Evolutionary conservation across 1,284 basidiomycete species (phyloP).

Genomic region (Leccinum pseudoinsigne): DNA sequence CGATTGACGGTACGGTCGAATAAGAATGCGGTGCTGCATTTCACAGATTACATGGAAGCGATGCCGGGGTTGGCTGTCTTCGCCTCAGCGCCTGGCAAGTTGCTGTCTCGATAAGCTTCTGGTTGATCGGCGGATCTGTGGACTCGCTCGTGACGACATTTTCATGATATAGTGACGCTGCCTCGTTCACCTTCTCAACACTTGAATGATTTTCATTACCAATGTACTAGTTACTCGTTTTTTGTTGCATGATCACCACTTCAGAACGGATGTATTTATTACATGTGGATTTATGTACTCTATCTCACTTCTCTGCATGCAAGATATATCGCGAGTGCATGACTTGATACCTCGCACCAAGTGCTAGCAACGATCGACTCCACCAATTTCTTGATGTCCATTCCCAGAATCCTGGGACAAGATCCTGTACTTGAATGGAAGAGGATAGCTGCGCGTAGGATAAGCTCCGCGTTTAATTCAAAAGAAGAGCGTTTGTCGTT

Average conservation of each 20-base stretch:
- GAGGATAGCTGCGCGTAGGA: constrained; percentile 7
- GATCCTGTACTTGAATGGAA: constrained; percentile 8
- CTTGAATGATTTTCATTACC: neutral
- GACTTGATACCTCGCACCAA: neutral
- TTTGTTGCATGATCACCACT: neutral
- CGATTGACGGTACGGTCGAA: constrained; percentile 29
- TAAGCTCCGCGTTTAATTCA: neutral
- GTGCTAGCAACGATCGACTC: neutral
- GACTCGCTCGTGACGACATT: neutral
- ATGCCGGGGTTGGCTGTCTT: constrained; percentile 26
- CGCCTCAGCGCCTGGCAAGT: constrained; percentile 11
- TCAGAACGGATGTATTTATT: neutral
- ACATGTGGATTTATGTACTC: neutral
- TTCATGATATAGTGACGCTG: neutral
- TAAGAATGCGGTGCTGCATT: constrained; percentile 20
- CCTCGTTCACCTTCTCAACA: neutral
- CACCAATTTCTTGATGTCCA: neutral
- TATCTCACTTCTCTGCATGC: neutral
- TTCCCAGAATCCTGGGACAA: constrained; percentile 3
- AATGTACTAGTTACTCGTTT: neutral
- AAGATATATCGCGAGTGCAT: neutral
- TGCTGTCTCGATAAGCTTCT: constrained; percentile 1
- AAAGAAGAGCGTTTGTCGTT: too few species aligned
- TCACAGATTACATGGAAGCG: constrained; percentile 22
- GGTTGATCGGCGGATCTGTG: neutral